phyloP scores from a whole-genome alignment of 1,139 yeast genomes.

The Saccharomyces uvarum region DNA sequence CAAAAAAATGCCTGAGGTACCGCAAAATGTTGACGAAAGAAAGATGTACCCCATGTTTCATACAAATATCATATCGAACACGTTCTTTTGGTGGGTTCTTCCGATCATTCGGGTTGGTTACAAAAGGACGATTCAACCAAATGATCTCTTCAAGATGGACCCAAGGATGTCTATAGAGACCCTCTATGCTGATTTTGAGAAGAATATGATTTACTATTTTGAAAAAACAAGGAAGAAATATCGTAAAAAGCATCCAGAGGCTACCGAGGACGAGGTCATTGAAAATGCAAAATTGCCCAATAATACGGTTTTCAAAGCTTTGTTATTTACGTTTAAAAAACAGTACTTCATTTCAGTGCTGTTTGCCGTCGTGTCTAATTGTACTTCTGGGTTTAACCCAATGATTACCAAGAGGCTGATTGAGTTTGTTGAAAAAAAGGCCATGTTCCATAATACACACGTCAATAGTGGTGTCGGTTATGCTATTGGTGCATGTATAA shows the following conservation, averaged over 20 bases:
- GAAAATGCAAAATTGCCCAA: conserved; percentile 36
- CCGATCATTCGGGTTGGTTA: conserved; percentile 60
- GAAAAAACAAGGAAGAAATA: conserved; percentile 30
- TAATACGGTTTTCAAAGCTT: conserved; percentile 37
- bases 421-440: conserved; percentile 38
- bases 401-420: conserved; percentile 49
- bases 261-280: conserved; percentile 29
- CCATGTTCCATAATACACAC: conserved; percentile 26
- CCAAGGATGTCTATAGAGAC: conserved; percentile 46
- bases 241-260: conserved; percentile 27
- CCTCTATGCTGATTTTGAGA: conserved; percentile 37
- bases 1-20: conserved; percentile 46
- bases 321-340: conserved; percentile 50
- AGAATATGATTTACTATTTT: conserved; percentile 35
- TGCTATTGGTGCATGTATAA: conserved; percentile 46
- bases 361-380: conserved; percentile 42
- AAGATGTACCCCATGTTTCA: conserved; percentile 36
- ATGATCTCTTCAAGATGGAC: conserved; percentile 52
- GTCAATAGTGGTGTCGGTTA: conserved; percentile 53
- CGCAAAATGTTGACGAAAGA: conserved; percentile 43
- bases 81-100: conserved; percentile 52
- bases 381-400: conserved; percentile 46
- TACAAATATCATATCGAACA: conserved; percentile 33
- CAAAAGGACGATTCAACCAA: conserved; percentile 54
- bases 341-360: conserved; percentile 42